Percentiles rank a stretch among this genome's conserved stretches.
Evolutionary conservation across 169 alveolate species (phyloP).

Genomic region (Nephromyces sp.): DNA sequence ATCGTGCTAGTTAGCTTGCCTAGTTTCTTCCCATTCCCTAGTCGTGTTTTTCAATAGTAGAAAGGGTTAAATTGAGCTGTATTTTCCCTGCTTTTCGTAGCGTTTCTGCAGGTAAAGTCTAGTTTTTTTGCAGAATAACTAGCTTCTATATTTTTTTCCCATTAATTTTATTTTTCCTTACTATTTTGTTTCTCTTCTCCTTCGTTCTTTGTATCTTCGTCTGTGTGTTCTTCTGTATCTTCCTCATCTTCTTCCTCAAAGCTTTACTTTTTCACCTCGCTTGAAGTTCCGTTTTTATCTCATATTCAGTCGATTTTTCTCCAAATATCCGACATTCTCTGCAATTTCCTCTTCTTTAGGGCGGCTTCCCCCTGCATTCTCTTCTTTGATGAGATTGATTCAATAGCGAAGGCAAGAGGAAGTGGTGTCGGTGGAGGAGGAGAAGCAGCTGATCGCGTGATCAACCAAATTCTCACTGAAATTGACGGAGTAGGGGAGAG

Average conservation of each 20-base stretch:
- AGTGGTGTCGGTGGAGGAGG: conserved; percentile 59
- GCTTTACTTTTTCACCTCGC: background rate
- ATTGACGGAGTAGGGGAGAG: conserved; percentile 89
- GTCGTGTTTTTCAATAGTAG: too few species aligned
- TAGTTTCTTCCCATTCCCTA: too few species aligned
- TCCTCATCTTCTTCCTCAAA: background rate
- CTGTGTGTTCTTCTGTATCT: too few species aligned
- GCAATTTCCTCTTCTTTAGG: conserved; percentile 25
- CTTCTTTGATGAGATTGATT: conserved; percentile 97
- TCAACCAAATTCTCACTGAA: conserved; percentile 92
- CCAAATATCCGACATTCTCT: background rate
- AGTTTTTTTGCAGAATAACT: too few species aligned
- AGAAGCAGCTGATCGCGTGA: conserved; percentile 52
- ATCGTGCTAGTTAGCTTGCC: too few species aligned
- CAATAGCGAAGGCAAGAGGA: conserved; percentile 84
- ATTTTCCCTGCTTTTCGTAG: too few species aligned
- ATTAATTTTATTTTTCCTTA: too few species aligned
- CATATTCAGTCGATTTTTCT: background rate
- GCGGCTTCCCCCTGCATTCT: conserved; percentile 77
- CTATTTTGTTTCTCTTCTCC: too few species aligned
- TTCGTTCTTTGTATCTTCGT: too few species aligned
- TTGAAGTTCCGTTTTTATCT: background rate
- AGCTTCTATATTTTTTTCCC: too few species aligned
- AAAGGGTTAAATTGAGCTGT: too few species aligned
- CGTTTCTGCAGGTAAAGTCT: too few species aligned